These are phyloP conservation scores for Niveomyces coronatus DNA, from an alignment of 2,329 filamentous ascomycete genomes.

Conservation along the genomic window DNA sequence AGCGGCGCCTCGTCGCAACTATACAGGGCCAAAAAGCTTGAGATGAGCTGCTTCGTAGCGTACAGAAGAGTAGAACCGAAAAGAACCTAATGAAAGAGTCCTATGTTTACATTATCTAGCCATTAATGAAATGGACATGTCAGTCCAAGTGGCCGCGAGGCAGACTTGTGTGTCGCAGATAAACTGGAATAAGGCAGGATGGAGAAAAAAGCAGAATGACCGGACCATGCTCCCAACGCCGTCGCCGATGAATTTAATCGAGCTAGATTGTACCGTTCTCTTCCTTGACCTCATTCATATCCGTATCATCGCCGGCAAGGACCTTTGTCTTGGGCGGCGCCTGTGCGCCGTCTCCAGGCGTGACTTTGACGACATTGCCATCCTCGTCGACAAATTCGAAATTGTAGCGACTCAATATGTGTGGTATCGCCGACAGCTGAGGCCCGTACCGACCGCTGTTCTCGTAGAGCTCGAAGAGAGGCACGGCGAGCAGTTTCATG, in stretches of 20 bases:
- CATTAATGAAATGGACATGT: no score
- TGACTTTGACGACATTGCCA: conserved; percentile 75
- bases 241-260: conserved; percentile 20
- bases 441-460: conserved; percentile 93
- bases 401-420: conserved; percentile 88
- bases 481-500: conserved; percentile 97
- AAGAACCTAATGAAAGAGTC: no score
- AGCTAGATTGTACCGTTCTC: conserved; percentile 28
- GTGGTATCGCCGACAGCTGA: conserved; percentile 91
- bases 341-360: conserved; percentile 53
- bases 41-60: no score
- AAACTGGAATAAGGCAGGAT: no score
- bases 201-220: not conserved
- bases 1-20: conserved; percentile 77
- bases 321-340: conserved; percentile 55
- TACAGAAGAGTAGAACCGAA: no score
- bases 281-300: conserved; percentile 52
- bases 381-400: conserved; percentile 96
- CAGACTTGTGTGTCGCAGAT: no score
- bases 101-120: conserved; percentile 1
- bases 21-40: conserved; percentile 79
- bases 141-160: no score
- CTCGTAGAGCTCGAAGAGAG: conserved; percentile 95
- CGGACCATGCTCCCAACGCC: conserved; percentile 26
- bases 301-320: conserved; percentile 50